Evolutionary conservation across 2,329 filamentous ascomycete species (phyloP), one percentile per base, ranked within the genome.

Genomic region (Alternaria sp.): DNA sequence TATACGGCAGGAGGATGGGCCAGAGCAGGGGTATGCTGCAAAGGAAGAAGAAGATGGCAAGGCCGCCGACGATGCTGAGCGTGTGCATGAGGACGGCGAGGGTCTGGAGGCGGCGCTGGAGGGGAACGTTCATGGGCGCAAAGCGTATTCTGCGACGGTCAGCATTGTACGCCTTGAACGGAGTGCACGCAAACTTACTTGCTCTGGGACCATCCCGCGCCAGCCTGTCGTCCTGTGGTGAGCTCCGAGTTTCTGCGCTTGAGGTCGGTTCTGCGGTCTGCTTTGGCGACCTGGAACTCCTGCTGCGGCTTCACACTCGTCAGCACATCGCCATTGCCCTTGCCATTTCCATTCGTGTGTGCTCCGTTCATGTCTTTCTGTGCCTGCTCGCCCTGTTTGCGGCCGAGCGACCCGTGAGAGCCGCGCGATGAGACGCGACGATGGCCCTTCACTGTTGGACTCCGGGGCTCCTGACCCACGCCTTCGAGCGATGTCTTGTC

Each of bases 11-110:
- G 20, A 91, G 79, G 28, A 91, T 81, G 2, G 95, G 95, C 96
- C 96, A 99, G 51, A 90, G 88, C n/a, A 98, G 83, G 1, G 96
- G 96, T 60, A 97, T 94, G 60, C 93, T 91, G 81, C 94, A 97
- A 33, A 94, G 88, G 75, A 96, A 91, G 84, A 97, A 97, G 84
- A 98, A 98, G 61, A 90, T 79, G 6, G 92, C 91, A 6, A 97
- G 86, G 49, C 79, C 71, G 37, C 80, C 79, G 33, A 79, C 82
- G 62, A 85, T 84, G 67, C 78, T 81, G 26, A 86, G 79, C 18
- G 83, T 85, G 73, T 86, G 84, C 58, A 82, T 70, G 37, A 86
- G 80, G 23, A 86, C 83, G 67, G 83, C 79, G 50, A 80, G 72
- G 2, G 83, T 86, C 65, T 86, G 84, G 6, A 86, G 79, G 23